Percentiles rank a stretch among this genome's conserved stretches.
Conservation (phyloP, 805 yeast species). For the Metschnikowia arizonensis region DNA sequence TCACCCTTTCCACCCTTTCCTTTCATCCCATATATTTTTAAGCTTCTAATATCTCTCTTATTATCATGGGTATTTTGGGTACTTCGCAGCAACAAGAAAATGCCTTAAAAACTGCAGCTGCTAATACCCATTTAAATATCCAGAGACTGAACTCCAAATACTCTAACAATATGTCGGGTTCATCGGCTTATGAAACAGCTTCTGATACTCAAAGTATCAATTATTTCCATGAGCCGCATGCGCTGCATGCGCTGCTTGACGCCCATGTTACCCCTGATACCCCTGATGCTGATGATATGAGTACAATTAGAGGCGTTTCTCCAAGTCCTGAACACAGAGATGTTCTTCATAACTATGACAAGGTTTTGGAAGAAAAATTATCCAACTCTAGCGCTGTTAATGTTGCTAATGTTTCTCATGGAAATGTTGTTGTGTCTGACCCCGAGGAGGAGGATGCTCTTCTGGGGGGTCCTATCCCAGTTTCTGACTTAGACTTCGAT, state of each 20-base stretch:
- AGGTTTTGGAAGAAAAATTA: conserved; percentile 11
- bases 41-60: background rate
- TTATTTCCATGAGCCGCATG: too few species aligned
- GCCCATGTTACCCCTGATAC: too few species aligned
- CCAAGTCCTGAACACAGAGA: background rate
- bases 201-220: conserved; percentile 22
- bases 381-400: background rate
- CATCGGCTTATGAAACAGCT: conserved; percentile 36
- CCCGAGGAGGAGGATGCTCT: background rate
- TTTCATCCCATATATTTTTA: too few species aligned
- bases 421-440: background rate
- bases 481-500: conserved; percentile 50
- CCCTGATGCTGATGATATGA: conserved; percentile 11
- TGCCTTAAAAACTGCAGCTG: conserved; percentile 26
- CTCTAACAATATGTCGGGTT: conserved; percentile 21
- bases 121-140: conserved; percentile 1
- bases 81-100: conserved; percentile 30
- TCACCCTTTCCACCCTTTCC: too few species aligned
- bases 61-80: conserved; percentile 34
- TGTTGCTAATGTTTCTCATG: background rate
- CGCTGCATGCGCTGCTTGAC: too few species aligned
- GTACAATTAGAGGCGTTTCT: conserved; percentile 11
- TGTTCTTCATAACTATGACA: too few species aligned
- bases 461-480: background rate
- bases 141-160: conserved; percentile 11